phyloP scores from a whole-genome alignment of 2,329 filamentous ascomycete species.

The Stachybotrys echinatus region DNA sequence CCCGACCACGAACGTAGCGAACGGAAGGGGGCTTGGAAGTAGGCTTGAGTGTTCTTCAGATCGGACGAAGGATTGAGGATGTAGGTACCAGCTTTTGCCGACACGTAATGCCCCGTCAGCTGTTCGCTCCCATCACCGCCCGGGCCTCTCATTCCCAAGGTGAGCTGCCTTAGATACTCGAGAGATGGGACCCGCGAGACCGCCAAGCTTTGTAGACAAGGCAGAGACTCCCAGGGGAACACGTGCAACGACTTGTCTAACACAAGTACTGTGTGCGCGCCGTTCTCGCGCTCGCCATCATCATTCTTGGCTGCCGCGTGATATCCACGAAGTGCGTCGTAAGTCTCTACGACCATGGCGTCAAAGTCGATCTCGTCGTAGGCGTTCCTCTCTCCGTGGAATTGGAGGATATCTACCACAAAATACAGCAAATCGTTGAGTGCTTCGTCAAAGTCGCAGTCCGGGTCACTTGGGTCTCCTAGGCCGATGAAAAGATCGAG shows the following conservation, averaged over 20 bases:
- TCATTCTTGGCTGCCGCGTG: conserved; percentile 46
- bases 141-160: conserved; percentile 45
- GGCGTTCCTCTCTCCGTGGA: conserved; percentile 91
- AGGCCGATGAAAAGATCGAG: conserved; percentile 86
- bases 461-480: conserved; percentile 63
- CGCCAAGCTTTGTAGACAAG: conserved; percentile 72
- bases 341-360: conserved; percentile 78
- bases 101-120: conserved; percentile 47
- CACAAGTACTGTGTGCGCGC: conserved; percentile 75
- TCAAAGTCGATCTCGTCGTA: conserved; percentile 99
- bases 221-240: conserved; percentile 94
- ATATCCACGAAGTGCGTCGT: conserved; percentile 78
- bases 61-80: conserved; percentile 89
- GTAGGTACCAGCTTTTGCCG: conserved; percentile 57
- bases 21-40: conserved; percentile 61
- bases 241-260: conserved; percentile 86
- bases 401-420: conserved; percentile 92
- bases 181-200: conserved; percentile 87
- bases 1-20: conserved; percentile 66
- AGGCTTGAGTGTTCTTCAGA: conserved; percentile 71
- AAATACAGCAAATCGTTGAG: conserved; percentile 94
- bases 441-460: conserved; percentile 75
- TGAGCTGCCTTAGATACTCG: conserved; percentile 70
- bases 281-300: conserved; percentile 32
- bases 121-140: conserved; percentile 7